Percentiles rank a stretch among this genome's conserved stretches.
Conservation (phyloP, 2,329 filamentous ascomycete species). For the Hypoxylon sp. region DNA sequence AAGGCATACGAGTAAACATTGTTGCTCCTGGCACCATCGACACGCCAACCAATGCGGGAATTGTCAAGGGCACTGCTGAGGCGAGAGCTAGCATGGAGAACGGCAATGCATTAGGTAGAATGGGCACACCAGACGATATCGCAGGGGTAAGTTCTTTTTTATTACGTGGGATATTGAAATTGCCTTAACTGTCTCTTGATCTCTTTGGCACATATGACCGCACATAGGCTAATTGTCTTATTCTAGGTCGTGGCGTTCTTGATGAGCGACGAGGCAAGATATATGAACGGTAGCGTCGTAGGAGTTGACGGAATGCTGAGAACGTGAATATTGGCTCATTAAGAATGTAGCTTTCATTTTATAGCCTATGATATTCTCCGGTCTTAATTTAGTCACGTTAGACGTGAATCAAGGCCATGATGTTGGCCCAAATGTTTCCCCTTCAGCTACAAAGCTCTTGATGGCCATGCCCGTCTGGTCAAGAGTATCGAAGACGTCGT, state of each 20-base stretch:
- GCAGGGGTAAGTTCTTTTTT: slow-evolving; percentile 36
- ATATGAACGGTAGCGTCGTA: slow-evolving; percentile 62
- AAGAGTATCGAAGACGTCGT: slow-evolving; percentile 55
- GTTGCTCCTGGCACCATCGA: slow-evolving; percentile 43
- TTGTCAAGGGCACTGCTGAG: slow-evolving; percentile 55
- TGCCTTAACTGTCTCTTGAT: not conserved
- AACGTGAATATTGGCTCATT: no score
- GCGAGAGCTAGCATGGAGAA: slow-evolving; percentile 44
- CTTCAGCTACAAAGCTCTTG: slow-evolving; percentile 51
- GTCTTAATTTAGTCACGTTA: no score
- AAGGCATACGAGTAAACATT: slow-evolving; percentile 50
- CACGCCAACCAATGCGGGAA: slow-evolving; percentile 50
- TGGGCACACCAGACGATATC: slow-evolving; percentile 43
- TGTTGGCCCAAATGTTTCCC: slow-evolving; percentile 61
- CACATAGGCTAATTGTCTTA: slow-evolving; percentile 11
- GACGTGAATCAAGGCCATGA: slow-evolving; percentile 53
- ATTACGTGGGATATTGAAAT: no score
- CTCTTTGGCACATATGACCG: not conserved
- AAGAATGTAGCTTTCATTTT: no score
- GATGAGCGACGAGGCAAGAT: slow-evolving; percentile 45
- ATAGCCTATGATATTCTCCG: no score
- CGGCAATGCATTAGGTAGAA: slow-evolving; percentile 40
- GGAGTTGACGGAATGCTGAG: slow-evolving; percentile 55
- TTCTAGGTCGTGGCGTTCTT: slow-evolving; percentile 54
- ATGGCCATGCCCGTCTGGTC: slow-evolving; percentile 57